Conservation (phyloP, 768 basidiomycete genomes). For the Leccinellum albellum region DNA sequence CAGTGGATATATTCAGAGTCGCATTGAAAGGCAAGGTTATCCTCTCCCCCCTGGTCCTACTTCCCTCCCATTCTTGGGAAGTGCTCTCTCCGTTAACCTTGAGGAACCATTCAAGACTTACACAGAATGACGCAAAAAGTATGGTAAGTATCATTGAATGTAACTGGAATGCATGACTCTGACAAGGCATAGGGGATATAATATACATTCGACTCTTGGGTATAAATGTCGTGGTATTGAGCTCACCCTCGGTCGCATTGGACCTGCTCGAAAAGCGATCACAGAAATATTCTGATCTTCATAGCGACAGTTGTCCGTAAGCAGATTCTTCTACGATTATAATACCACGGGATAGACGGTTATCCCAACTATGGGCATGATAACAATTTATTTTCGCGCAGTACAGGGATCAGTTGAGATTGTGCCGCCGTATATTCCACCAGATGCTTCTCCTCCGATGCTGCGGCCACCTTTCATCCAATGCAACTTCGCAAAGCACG, state of each 20-base stretch:
- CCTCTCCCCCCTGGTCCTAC: background rate
- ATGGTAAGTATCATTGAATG: background rate
- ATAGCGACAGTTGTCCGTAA: conserved; percentile 18
- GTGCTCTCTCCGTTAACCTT: background rate
- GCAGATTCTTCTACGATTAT: background rate
- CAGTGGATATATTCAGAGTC: background rate
- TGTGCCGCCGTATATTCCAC: conserved; percentile 17
- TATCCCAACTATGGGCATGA: conserved; percentile 16
- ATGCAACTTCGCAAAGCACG: conserved; percentile 7
- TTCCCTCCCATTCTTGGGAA: background rate
- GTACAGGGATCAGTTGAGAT: conserved; percentile 11
- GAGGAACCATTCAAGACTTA: background rate
- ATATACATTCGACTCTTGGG: background rate
- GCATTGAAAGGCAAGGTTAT: background rate
- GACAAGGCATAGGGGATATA: background rate
- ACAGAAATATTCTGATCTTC: conserved; percentile 43
- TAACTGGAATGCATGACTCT: background rate
- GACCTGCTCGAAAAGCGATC: conserved; percentile 49
- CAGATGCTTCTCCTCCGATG: conserved; percentile 7
- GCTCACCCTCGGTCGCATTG: conserved; percentile 15
- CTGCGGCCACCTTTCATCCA: conserved; percentile 3
- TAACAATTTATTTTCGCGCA: conserved; percentile 4
- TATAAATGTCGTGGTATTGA: background rate
- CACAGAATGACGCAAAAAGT: background rate
- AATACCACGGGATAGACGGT: background rate